Percentiles rank a stretch among this genome's conserved stretches.
These are phyloP conservation scores for Salix purpurea DNA, from an alignment of 345 rosid genomes.

Conservation along the genomic window DNA sequence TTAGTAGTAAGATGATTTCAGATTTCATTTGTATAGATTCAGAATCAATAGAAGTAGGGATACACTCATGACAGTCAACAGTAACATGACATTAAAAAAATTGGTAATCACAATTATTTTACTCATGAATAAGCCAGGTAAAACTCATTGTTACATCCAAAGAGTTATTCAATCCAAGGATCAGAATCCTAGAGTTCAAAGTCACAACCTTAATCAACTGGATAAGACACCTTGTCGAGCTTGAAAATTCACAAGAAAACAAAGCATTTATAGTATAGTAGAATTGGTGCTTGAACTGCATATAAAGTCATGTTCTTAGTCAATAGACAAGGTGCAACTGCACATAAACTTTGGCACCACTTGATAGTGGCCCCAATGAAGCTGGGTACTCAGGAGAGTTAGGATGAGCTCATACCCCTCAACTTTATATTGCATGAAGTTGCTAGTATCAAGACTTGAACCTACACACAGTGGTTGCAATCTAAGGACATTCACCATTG, in stretches of 20 bases:
- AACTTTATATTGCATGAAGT: not conserved
- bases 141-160: not conserved
- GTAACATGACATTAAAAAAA: not conserved
- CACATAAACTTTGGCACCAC: not conserved
- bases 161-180: not conserved
- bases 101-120: not conserved
- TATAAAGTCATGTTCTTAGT: not conserved
- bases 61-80: not conserved
- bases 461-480: not conserved
- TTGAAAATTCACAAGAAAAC: not conserved
- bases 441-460: not conserved
- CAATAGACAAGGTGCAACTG: not conserved
- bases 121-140: not conserved
- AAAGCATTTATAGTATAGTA: not conserved
- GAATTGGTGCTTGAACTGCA: not conserved
- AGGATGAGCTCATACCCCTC: not conserved
- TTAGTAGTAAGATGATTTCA: not conserved
- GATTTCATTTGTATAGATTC: not conserved
- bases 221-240: not conserved
- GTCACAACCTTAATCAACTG: not conserved
- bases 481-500: not conserved
- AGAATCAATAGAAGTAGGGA: not conserved
- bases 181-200: not conserved
- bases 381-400: not conserved
- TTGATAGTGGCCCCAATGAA: not conserved